These are phyloP conservation scores for Gracilaria caudata DNA, from an alignment of 23 red algal species.

Conservation along the genomic window DNA sequence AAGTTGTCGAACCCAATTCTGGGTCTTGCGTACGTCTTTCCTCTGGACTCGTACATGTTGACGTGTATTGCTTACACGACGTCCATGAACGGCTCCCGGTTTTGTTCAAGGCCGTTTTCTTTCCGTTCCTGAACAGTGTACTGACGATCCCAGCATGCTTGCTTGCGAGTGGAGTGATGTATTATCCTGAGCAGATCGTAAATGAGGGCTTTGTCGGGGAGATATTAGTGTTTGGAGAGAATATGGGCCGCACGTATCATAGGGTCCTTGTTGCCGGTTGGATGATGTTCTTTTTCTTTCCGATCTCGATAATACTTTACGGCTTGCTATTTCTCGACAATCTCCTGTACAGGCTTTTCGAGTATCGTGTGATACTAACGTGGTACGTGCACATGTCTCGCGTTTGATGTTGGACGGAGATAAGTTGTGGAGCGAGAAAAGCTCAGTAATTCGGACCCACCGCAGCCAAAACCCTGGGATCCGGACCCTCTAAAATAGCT, in stretches of 20 bases:
- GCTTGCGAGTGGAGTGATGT: slow-evolving; percentile 5
- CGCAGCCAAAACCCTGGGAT: no score
- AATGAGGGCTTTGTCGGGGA: not conserved
- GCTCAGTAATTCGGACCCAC: no score
- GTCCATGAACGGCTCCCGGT: not conserved
- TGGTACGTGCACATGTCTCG: not conserved
- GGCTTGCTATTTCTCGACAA: not conserved
- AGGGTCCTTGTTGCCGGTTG: not conserved
- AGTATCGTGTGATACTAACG: no score
- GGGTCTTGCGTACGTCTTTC: not conserved
- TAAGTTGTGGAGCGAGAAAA: no score
- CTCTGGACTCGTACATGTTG: not conserved
- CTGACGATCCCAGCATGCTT: not conserved
- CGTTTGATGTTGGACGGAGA: not conserved
- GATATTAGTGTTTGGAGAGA: slow-evolving; percentile 7
- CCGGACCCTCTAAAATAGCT: no score
- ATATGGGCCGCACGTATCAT: slow-evolving; percentile 22
- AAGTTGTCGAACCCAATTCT: slow-evolving; percentile 3
- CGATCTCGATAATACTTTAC: not conserved
- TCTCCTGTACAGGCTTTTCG: not conserved
- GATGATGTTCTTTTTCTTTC: not conserved
- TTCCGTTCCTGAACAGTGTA: not conserved
- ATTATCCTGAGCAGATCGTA: not conserved
- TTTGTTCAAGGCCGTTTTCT: slow-evolving; percentile 9
- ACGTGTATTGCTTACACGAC: slow-evolving; percentile 1